A percentile compares a stretch with the other conserved stretches of the same genome.
Conservation (phyloP, 176 grass and related monocot species). For the Zizania latifolia region DNA sequence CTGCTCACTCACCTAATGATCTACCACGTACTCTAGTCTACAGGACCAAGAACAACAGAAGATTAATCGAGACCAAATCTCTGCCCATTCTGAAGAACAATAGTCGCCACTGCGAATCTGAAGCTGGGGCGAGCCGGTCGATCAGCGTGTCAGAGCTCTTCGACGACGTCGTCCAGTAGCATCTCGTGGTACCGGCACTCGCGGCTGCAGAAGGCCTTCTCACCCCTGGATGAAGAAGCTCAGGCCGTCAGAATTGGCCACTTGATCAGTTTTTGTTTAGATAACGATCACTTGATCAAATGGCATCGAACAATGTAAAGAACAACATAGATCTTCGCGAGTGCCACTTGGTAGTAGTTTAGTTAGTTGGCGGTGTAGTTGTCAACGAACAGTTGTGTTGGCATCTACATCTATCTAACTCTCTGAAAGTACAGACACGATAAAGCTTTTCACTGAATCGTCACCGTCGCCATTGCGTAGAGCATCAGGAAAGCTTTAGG, state of each 20-base stretch:
- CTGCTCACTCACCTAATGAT: too few relatives aligned
- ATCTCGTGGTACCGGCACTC: slow-evolving; percentile 62
- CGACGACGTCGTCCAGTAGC: slow-evolving; percentile 33
- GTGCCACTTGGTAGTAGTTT: not conserved
- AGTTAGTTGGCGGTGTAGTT: not conserved
- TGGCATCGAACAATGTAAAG: not conserved
- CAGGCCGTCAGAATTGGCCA: not conserved
- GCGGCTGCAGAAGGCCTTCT: slow-evolving; percentile 60
- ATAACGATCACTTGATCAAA: not conserved
- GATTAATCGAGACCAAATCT: not conserved
- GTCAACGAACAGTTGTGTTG: too few relatives aligned
- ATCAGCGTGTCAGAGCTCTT: slow-evolving; percentile 3
- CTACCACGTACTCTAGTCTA: not conserved
- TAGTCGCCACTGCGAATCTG: too few relatives aligned
- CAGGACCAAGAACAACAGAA: not conserved
- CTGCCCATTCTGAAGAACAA: too few relatives aligned
- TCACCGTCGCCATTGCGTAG: not conserved
- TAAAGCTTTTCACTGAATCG: not conserved
- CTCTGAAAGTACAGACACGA: not conserved
- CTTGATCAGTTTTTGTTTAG: not conserved
- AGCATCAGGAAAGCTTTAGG: not conserved
- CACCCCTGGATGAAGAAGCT: slow-evolving; percentile 38
- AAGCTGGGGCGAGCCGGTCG: not conserved
- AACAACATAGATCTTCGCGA: not conserved
- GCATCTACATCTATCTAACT: not conserved